Evolutionary conservation across 148 eudicot species (phyloP).

Genomic region (Amaranthus hypochondriacus): DNA sequence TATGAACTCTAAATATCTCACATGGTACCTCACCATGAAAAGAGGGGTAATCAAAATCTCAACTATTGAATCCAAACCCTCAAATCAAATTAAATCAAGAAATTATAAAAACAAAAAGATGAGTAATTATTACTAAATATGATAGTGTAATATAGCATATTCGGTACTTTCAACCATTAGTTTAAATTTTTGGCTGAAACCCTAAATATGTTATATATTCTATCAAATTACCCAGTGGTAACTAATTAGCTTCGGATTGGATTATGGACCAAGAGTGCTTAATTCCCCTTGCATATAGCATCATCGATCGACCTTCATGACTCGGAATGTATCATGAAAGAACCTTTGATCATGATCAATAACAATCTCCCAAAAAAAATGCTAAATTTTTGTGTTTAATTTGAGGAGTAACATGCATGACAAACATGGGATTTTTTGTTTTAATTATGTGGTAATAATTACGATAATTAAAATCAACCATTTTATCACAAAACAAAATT

Average conservation of each 20-base stretch:
- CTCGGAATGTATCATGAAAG: not conserved
- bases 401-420: not conserved
- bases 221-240: not conserved
- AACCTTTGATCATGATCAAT: not conserved
- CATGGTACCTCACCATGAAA: not conserved
- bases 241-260: not conserved
- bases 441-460: not conserved
- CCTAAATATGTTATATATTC: too few species aligned
- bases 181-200: too few species aligned
- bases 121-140: not conserved
- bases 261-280: conserved; percentile 9
- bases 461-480: not conserved
- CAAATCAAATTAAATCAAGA: not conserved
- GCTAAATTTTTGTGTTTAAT: not conserved
- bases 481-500: not conserved
- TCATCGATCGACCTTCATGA: not conserved
- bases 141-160: too few species aligned
- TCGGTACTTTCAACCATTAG: too few species aligned
- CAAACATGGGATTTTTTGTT: not conserved
- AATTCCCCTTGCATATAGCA: conserved; percentile 13
- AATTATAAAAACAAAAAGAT: not conserved
- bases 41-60: not conserved
- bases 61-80: not conserved
- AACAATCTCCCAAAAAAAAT: not conserved
- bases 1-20: not conserved